Base-by-base conservation (phyloP, 2,329 filamentous ascomycete genomes). In the Ampelomyces quisqualis region DNA sequence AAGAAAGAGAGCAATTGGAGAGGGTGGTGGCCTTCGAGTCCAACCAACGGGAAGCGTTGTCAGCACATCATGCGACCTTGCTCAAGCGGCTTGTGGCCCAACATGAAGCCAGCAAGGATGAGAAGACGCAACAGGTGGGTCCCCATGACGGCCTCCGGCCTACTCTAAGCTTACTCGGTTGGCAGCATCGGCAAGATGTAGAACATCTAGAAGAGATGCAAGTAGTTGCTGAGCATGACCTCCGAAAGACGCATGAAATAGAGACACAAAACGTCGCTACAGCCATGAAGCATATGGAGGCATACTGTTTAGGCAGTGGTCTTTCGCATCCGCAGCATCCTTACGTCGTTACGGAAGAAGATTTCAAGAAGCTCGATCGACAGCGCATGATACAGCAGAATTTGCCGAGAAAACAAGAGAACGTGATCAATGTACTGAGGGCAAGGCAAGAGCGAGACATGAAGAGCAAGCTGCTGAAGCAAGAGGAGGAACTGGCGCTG, bases 201-300 rank as follows among this genome's bases (percentile, higher is more conserved):
- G 64, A 70, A 20, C 58, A 64, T n/a, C 59, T 73, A 7, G 72
- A 75, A 47, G 72, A 74, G 47, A 65, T 62, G 39, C 72, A 74
- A 46, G 62, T 74, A 11, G 53, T 60, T 10, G 68, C 67, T 14
- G 72, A 75, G 49, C 65, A 70, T 24, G 68, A 71, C 30, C 54
- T 75, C 17, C 67, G 69, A 23, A 59, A 65, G 36, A 40, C 58
- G 3, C 73, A 76, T 15, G 61, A 58, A 1, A 57, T 68, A 18
- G 73, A 75, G 45, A 55, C 58, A 9, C 64, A 69, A 24, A 73
- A 74, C 49, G 67, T 66, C 8, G 69, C 67, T 0, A 74, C 70
- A 2, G 73, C 72, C 0, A 52, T 76, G 3, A 71, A 70, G 44
- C 69, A 75, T 44, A 74, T 75, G 65, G 70, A 73, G 42, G 71